phyloP scores from a whole-genome alignment of 2,329 filamentous ascomycete genomes.

The Cladophialophora chaetospira region DNA sequence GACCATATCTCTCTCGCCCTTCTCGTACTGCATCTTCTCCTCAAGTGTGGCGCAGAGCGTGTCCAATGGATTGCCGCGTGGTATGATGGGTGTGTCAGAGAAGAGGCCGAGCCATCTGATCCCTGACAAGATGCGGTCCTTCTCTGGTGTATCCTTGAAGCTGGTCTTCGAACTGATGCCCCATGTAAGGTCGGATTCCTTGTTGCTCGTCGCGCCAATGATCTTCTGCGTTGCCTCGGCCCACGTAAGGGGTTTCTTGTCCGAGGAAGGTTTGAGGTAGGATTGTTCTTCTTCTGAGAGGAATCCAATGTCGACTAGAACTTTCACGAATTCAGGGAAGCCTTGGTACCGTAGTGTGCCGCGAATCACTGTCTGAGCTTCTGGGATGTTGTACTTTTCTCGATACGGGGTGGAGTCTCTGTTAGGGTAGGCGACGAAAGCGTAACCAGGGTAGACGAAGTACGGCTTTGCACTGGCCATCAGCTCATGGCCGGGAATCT shows the following conservation, averaged over 20 bases:
- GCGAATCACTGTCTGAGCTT: slow-evolving; percentile 82
- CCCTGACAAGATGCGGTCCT: slow-evolving; percentile 68
- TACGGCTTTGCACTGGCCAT: slow-evolving; percentile 90
- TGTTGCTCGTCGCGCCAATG: slow-evolving; percentile 66
- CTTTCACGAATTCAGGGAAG: slow-evolving; percentile 87
- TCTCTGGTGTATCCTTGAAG: slow-evolving; percentile 69
- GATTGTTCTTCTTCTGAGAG: slow-evolving; percentile 69
- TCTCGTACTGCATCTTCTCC: slow-evolving; percentile 85
- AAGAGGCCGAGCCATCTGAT: slow-evolving; percentile 72
- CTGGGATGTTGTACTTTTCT: slow-evolving; percentile 87
- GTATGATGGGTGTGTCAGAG: slow-evolving; percentile 68
- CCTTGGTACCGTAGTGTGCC: slow-evolving; percentile 84
- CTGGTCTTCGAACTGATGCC: slow-evolving; percentile 74
- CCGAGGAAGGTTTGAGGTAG: slow-evolving; percentile 50
- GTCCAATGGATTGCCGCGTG: slow-evolving; percentile 79
- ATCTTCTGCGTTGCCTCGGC: slow-evolving; percentile 81
- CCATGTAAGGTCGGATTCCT: slow-evolving; percentile 69
- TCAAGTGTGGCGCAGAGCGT: slow-evolving; percentile 88
- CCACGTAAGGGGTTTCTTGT: slow-evolving; percentile 68
- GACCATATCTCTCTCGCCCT: slow-evolving; percentile 81
- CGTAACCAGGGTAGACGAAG: slow-evolving; percentile 84
- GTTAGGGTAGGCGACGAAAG: slow-evolving; percentile 92
- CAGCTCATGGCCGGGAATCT: slow-evolving; percentile 66
- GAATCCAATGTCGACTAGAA: slow-evolving; percentile 88
- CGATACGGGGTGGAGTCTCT: slow-evolving; percentile 84